phyloP scores from a whole-genome alignment of 306 rosid genomes.

The Cajanus cajan region DNA sequence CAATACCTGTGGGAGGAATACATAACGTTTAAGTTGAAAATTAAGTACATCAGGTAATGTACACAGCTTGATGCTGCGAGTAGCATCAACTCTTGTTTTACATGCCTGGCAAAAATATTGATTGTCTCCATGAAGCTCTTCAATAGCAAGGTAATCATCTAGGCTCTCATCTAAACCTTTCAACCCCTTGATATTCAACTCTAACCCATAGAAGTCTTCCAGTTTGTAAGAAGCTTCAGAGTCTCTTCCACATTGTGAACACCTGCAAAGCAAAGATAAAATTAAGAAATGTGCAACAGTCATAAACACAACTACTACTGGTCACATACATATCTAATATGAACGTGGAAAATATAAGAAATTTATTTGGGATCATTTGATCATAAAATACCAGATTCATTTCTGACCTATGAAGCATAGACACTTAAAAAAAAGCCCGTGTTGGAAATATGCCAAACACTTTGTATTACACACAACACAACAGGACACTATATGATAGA shows the following conservation, averaged over 20 bases:
- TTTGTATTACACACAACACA: conserved; percentile 5
- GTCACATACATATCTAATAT: background rate
- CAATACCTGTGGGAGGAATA: conserved; percentile 91
- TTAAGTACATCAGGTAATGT: conserved; percentile 81
- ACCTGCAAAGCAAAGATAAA: conserved; percentile 49
- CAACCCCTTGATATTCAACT: conserved; percentile 89
- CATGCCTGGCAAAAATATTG: conserved; percentile 91
- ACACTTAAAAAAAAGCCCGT: conserved; percentile 29
- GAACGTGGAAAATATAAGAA: background rate
- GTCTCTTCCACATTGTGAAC: conserved; percentile 81
- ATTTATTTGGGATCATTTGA: conserved; percentile 6
- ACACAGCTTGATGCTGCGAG: conserved; percentile 89
- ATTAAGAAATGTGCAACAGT: conserved; percentile 3
- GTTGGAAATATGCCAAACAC: conserved; percentile 18
- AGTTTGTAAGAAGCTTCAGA: conserved; percentile 90
- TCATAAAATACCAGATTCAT: conserved; percentile 1
- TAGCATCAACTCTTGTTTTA: conserved; percentile 89
- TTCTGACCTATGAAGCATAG: conserved; percentile 9
- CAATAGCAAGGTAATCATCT: conserved; percentile 82
- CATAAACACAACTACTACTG: conserved; percentile 1
- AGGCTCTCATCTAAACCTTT: conserved; percentile 82
- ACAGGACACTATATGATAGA: conserved; percentile 15
- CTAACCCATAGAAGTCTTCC: conserved; percentile 98
- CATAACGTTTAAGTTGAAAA: conserved; percentile 95
- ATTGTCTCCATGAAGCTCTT: conserved; percentile 94